These are phyloP conservation scores for Eucalyptus cloeziana DNA, from an alignment of 345 rosid species.

Conservation along the genomic window DNA sequence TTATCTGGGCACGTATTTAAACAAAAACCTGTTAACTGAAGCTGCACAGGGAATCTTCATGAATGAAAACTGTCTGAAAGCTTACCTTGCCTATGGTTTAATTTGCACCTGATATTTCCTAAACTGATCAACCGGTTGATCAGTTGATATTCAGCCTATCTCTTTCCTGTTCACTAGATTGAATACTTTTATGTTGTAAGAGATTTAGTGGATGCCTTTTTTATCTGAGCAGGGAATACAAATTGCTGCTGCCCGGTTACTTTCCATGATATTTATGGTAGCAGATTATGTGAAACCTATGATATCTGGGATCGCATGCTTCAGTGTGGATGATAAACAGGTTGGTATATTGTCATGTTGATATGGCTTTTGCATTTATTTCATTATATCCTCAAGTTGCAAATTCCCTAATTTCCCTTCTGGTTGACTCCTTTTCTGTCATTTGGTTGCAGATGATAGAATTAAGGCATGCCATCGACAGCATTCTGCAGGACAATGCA, in stretches of 20 bases:
- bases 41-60: not conserved
- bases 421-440: not conserved
- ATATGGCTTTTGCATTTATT: not conserved
- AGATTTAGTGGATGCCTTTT: not conserved
- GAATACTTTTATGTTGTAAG: not conserved
- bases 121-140: not conserved
- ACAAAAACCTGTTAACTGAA: not conserved
- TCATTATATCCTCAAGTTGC: not conserved
- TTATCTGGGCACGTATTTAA: not conserved
- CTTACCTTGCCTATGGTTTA: not conserved
- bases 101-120: not conserved
- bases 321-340: conserved; percentile 69
- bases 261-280: conserved; percentile 41
- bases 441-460: conserved; percentile 40
- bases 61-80: not conserved
- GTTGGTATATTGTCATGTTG: conserved; percentile 24
- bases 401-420: not conserved
- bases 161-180: not conserved
- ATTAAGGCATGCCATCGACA: conserved; percentile 28
- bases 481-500: conserved; percentile 31
- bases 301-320: conserved; percentile 31
- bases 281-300: conserved; percentile 45
- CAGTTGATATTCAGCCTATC: not conserved
- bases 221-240: conserved; percentile 48
- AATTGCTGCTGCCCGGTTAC: conserved; percentile 49